These are phyloP conservation scores for Penicillium nucicola DNA, from an alignment of 495 filamentous ascomycete species.

Conservation along the genomic window DNA sequence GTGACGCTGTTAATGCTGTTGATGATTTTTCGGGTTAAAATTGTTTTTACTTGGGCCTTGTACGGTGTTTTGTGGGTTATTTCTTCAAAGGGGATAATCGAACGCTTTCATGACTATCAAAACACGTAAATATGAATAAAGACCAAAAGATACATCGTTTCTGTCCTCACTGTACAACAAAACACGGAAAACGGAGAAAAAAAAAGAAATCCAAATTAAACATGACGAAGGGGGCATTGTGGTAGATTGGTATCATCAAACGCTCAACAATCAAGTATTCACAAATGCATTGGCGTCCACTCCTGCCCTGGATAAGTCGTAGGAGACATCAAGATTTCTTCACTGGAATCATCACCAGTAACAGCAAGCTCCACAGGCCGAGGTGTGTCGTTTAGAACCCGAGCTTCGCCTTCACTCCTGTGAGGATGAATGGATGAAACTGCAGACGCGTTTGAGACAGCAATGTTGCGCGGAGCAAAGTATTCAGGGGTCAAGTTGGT, in stretches of 20 bases:
- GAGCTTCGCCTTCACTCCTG: constrained; percentile 13
- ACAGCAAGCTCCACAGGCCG: constrained; percentile 38
- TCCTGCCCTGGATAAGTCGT: constrained; percentile 82
- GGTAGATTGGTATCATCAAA: constrained; percentile 11
- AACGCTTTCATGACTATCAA: too few relatives aligned
- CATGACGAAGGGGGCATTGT: too few relatives aligned
- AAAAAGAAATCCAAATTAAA: too few relatives aligned
- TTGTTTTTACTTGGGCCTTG: too few relatives aligned
- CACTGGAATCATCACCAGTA: constrained; percentile 49
- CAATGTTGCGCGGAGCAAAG: constrained; percentile 2
- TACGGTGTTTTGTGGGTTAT: too few relatives aligned
- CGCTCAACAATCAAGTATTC: constrained; percentile 12
- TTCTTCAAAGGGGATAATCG: too few relatives aligned
- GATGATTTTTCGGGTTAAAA: too few relatives aligned
- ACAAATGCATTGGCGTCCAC: constrained; percentile 59
- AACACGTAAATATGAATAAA: too few relatives aligned
- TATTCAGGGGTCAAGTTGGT: not conserved
- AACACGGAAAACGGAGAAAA: too few relatives aligned
- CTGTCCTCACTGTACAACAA: too few relatives aligned
- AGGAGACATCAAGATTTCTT: constrained; percentile 65
- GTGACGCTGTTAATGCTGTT: too few relatives aligned
- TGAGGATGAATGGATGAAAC: constrained; percentile 22
- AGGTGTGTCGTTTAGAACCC: constrained; percentile 18
- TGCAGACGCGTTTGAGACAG: constrained; percentile 5
- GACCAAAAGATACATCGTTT: too few relatives aligned